Evolutionary conservation across 768 basidiomycete genomes (phyloP).

Genomic region (Trichaptum fuscoviolaceum): DNA sequence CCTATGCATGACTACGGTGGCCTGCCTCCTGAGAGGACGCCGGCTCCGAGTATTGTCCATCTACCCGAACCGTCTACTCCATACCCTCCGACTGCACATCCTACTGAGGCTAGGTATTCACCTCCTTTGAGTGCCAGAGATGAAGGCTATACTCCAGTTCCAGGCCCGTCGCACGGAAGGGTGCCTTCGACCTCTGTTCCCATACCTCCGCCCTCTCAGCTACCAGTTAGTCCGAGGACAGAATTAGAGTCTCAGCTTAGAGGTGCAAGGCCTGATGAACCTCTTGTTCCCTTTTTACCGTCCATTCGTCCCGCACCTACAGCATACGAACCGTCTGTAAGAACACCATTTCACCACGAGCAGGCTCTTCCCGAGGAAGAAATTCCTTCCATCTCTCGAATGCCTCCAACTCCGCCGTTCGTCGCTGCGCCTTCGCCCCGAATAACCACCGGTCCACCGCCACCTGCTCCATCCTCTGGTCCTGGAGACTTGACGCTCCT

Average conservation of each 20-base stretch:
- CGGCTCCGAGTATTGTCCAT: neutral
- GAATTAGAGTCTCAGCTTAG: neutral
- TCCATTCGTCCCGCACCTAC: neutral
- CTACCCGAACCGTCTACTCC: neutral
- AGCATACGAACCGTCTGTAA: neutral
- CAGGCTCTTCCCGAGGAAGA: neutral
- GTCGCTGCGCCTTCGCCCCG: neutral
- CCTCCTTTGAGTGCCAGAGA: neutral
- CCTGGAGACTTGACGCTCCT: slow-evolving; percentile 31
- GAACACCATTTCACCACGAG: neutral
- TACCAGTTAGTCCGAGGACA: neutral
- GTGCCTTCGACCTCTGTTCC: neutral
- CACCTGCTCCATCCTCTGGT: slow-evolving; percentile 13
- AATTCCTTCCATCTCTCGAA: neutral
- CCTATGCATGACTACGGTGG: neutral
- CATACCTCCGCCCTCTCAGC: neutral
- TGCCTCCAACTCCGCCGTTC: neutral
- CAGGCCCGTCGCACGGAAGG: too few species aligned
- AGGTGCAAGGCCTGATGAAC: neutral
- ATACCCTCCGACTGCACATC: neutral
- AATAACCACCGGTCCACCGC: neutral
- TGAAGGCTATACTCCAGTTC: neutral
- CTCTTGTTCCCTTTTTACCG: neutral
- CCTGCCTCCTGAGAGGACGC: neutral
- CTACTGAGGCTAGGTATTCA: neutral